Conservation (phyloP, 1,284 basidiomycete species). For the Ceratobasidium sp. region DNA sequence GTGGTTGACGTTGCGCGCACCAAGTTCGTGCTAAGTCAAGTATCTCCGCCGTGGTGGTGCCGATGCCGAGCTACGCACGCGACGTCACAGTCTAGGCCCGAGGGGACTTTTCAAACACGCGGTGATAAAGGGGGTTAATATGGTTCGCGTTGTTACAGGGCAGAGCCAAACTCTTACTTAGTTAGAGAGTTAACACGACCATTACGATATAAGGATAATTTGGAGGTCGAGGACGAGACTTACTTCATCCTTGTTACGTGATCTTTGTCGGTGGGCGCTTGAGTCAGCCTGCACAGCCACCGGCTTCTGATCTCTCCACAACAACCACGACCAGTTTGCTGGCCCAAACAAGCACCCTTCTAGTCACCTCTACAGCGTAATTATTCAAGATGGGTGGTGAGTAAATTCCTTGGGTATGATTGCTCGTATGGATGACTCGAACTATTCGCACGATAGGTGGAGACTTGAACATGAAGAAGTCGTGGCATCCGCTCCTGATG, state of each 20-base stretch:
- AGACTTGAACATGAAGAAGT: conserved; percentile 96
- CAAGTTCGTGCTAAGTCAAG: no score
- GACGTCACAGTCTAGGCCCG: neutral
- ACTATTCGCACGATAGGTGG: conserved; percentile 1
- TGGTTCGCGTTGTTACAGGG: neutral
- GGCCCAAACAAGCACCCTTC: neutral
- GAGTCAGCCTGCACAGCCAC: conserved; percentile 20
- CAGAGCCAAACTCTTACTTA: neutral
- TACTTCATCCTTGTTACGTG: no score
- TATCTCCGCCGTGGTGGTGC: neutral
- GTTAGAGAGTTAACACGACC: neutral
- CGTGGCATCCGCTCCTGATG: conserved; percentile 97
- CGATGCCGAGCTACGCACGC: neutral
- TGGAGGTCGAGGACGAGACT: neutral
- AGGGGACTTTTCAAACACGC: no score
- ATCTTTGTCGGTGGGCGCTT: no score
- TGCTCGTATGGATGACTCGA: neutral
- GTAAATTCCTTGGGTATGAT: conserved; percentile 47
- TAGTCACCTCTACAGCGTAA: conserved; percentile 37
- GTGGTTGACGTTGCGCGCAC: no score
- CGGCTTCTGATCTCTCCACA: neutral
- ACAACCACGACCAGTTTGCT: neutral
- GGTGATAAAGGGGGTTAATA: neutral
- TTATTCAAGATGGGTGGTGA: conserved; percentile 84
- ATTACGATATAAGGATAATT: neutral